Conservation (phyloP, 768 basidiomycete genomes). For the Leccinum boreale region DNA sequence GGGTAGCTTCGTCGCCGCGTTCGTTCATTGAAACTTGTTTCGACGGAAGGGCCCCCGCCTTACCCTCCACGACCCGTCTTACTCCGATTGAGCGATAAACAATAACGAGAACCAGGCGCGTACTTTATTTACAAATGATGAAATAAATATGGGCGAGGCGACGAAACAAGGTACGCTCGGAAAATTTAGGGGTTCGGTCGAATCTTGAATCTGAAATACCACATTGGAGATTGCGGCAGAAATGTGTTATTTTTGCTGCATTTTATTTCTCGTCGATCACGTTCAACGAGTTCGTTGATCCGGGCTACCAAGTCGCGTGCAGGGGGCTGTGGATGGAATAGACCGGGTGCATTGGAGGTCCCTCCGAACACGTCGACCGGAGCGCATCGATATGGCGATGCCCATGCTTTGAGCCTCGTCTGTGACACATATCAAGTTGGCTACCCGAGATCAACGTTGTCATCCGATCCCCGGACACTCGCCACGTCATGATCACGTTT, state of each 20-base stretch:
- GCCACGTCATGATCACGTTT: conserved; percentile 17
- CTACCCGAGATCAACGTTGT: conserved; percentile 11
- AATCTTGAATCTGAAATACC: background rate
- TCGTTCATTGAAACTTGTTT: conserved; percentile 7
- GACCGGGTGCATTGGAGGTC: background rate
- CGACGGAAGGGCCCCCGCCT: background rate
- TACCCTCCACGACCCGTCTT: conserved; percentile 1
- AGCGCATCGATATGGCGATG: background rate
- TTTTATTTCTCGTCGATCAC: background rate
- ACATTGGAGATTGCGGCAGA: background rate
- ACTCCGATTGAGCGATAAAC: conserved; percentile 7
- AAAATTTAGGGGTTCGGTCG: background rate
- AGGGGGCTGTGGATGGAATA: background rate
- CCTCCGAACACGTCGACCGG: background rate
- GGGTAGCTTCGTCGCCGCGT: background rate
- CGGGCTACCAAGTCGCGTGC: background rate
- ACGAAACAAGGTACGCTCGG: background rate
- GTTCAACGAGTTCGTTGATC: background rate
- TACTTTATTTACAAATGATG: background rate
- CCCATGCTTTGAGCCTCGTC: background rate
- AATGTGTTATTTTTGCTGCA: background rate
- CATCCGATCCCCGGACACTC: conserved; percentile 8
- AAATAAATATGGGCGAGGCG: background rate
- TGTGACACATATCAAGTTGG: background rate
- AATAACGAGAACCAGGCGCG: background rate